These are phyloP conservation scores for Patellifolia procumbens DNA, from an alignment of 179 eudicot genomes.

Conservation along the genomic window DNA sequence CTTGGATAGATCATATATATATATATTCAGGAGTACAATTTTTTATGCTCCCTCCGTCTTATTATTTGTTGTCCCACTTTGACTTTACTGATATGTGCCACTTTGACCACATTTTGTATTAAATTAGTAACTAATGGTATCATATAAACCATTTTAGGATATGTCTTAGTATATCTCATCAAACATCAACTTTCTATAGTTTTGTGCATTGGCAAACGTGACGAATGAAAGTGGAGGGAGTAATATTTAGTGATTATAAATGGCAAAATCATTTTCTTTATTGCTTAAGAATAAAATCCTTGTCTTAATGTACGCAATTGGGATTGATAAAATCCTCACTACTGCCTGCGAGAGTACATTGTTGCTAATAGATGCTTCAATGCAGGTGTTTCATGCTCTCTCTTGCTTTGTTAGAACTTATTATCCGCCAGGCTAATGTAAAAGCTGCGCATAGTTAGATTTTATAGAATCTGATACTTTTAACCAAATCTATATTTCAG, in stretches of 20 bases:
- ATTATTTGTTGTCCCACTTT: no score
- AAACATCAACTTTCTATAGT: no score
- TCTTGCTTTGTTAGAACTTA: not conserved
- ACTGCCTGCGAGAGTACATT: not conserved
- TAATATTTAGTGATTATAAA: not conserved
- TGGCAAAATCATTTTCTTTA: not conserved
- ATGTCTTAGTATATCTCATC: not conserved
- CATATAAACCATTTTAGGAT: no score
- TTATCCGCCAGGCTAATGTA: not conserved
- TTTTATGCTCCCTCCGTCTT: no score
- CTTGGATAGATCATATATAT: not conserved
- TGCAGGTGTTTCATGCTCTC: conserved; percentile 2
- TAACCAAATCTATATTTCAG: conserved; percentile 38
- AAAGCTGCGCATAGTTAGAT: not conserved
- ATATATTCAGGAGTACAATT: no score
- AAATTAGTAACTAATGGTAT: no score
- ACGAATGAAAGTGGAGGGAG: no score
- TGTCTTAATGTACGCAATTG: not conserved
- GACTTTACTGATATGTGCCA: no score
- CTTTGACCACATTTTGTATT: no score
- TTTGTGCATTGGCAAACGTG: not conserved
- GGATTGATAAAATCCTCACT: not conserved
- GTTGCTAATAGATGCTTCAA: not conserved
- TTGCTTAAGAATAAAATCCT: not conserved
- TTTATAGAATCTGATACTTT: conserved; percentile 16